Base-by-base conservation (phyloP, 169 alveolate species). In the Plasmodium vinckei region DNA sequence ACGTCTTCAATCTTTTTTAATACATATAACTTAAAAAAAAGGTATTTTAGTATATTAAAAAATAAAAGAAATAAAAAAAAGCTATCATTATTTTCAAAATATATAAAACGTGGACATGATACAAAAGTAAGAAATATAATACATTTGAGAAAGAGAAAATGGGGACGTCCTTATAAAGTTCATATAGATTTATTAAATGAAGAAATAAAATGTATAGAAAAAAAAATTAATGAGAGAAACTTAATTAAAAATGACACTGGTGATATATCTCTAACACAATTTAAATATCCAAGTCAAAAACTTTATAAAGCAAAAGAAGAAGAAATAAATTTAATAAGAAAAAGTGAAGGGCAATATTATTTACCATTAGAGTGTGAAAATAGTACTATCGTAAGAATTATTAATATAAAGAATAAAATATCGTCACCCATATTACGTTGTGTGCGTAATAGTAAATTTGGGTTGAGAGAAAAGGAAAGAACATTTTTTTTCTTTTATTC, bases 391-490 rank as follows among this genome's bases (percentile, higher is more conserved):
- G 93, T 95, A 47, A 91, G 96, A 39, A 71, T 95, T 25, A 94
- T 95, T 15, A 87, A 94, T 49, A 87, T 93, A 47, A 71, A 79
- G 25, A 91, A 91, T 63, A 92, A 87, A 9, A 96, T 94, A 15
- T 89, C 95, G 1, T 93, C 96, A 15, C 97, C 97, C 4, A 95
- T 95, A 5, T 79, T 91, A 64, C 73, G 94, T 21, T 73, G 95
- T 19, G 93, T 94, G 9, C 92, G 88, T 59, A 92, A 70, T 88
- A 92, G 97, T 59, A 96, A 94, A 82, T 96, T 92, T 49, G 98
- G 98, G 23, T 82, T 96, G 61, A 94, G 97, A 39, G 92, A 93
- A 72, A 94, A 93, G 10, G 98, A 96, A 91, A 88, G 91, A 67
- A 87, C 90, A 72, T 79, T 79, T 56, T 79, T 79, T 60, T 79